Conservation (phyloP, 2,329 filamentous ascomycete species). For the Leptographium galeiforme region DNA sequence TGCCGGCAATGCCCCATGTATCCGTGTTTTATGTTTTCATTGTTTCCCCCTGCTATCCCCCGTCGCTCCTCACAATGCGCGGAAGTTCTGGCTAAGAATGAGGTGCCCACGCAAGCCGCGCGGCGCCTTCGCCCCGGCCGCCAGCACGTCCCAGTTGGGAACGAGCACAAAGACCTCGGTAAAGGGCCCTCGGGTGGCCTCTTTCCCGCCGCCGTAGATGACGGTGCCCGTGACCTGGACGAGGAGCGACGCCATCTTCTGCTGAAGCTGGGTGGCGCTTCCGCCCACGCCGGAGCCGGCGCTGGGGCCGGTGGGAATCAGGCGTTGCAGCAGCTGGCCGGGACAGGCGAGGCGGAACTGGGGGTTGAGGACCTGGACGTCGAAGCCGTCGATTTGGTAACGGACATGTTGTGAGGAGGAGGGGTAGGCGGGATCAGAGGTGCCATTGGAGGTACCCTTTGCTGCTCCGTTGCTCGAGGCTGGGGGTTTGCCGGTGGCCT, state of each 20-base stretch:
- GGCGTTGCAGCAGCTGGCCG: constrained; percentile 22
- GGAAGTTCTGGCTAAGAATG: constrained; percentile 60
- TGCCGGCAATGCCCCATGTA: neutral
- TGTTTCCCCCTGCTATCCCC: neutral
- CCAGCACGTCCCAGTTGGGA: constrained; percentile 49
- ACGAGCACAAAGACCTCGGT: constrained; percentile 72
- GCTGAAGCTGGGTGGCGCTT: constrained; percentile 28
- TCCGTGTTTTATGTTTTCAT: neutral
- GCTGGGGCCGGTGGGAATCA: neutral
- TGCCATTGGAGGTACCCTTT: constrained; percentile 2
- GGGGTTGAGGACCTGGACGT: constrained; percentile 66
- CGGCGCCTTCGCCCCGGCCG: constrained; percentile 36
- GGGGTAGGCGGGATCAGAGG: neutral
- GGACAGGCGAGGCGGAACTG: constrained; percentile 46
- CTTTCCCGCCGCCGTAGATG: constrained; percentile 49
- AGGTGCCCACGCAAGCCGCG: constrained; percentile 46
- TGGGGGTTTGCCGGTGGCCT: constrained; percentile 28
- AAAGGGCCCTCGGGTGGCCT: constrained; percentile 55
- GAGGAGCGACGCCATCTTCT: constrained; percentile 53
- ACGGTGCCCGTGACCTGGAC: constrained; percentile 65
- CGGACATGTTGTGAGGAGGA: constrained; percentile 27
- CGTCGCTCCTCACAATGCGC: constrained; percentile 28
- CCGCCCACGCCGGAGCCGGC: constrained; percentile 9
- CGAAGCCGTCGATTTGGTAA: constrained; percentile 64
- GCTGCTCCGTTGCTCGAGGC: neutral